Base-by-base conservation (phyloP, 2,329 filamentous ascomycete genomes). In the Rutstroemia sp. region DNA sequence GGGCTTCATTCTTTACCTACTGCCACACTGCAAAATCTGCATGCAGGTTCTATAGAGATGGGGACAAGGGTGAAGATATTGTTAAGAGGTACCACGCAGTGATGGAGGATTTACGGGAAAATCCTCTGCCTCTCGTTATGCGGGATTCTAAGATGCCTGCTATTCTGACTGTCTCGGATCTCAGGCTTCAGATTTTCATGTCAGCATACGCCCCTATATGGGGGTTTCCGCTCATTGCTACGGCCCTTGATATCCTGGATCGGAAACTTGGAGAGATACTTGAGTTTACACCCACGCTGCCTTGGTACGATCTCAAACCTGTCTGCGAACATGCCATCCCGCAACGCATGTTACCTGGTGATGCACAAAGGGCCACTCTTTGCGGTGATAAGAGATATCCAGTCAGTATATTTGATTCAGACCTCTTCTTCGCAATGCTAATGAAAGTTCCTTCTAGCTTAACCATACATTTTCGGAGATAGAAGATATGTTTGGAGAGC, bases 201-300 rank as follows among this genome's bases (percentile, higher is more conserved):
- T 38, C 58, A 10, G 50, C 70, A 4, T 71, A 71, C 27, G 44
- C 54, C 14, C 70, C 70, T 2, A 60, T 62, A 1, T 4, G 7
- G 2, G 41, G 42, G 2, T 70, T 69, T 52, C 61, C 60, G 2
- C 37, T 56, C 5, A 5, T 67, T 8, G 69, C 68, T 4, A 21
- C 45, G 16, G 47, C 65, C 7, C 48, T 68, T 4, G 60, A 64
- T 46, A 21, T 58, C 7, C 45, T 70, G 7, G 60, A 67, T n/a
- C 56, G 59, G 3, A 71, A 73, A 4, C 70, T 80, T 19, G 74
- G 73, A 0, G 57, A 64, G 1, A 70, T 74, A 0, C 76, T 75
- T 3, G 48, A 42, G 10, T 16, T 17, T 47, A n/a, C 21, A 30
- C 9, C 41, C 2, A 19, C 37, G 2, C 47, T 39, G 9, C 52